phyloP scores from a whole-genome alignment of 106 monocot genomes.

The Cymbidium sinense region DNA sequence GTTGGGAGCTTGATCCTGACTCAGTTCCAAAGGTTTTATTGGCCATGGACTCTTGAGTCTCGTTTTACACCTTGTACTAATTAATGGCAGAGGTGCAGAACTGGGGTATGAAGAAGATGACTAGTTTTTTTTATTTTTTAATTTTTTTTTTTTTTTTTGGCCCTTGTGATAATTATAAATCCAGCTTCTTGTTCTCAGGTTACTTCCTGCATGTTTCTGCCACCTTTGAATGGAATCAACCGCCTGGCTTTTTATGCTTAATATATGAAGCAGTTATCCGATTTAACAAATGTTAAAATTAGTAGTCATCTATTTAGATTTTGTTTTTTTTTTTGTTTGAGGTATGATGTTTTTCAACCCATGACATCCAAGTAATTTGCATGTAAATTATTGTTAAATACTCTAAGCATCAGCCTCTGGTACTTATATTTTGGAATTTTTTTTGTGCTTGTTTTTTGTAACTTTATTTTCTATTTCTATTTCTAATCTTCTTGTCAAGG shows the following conservation, averaged over 20 bases:
- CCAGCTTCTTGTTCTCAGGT: not conserved
- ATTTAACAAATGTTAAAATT: not conserved
- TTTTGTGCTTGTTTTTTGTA: not conserved
- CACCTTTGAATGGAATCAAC: not conserved
- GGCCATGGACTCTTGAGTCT: not conserved
- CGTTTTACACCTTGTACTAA: not conserved
- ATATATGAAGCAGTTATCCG: not conserved
- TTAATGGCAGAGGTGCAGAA: not conserved
- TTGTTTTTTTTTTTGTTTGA: not conserved
- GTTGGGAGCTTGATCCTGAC: conserved; percentile 75
- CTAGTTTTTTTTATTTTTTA: not conserved
- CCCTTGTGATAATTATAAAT: not conserved
- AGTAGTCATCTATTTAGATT: not conserved
- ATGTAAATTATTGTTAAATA: not conserved
- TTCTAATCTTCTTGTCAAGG: conserved; percentile 5
- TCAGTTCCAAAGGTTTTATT: conserved; percentile 31
- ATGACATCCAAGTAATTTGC: not conserved
- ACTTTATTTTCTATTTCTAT: not conserved
- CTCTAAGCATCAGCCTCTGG: not conserved
- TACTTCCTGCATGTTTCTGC: not conserved
- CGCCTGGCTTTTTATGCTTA: not conserved
- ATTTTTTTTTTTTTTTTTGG: not conserved
- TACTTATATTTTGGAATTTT: not conserved
- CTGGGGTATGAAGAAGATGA: not conserved
- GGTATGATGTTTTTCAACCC: not conserved